A percentile compares a stretch with the other conserved stretches of the same genome.
phyloP scores from a whole-genome alignment of 2,329 filamentous ascomycete genomes.

The Paecilomyces dactylethromorphus region DNA sequence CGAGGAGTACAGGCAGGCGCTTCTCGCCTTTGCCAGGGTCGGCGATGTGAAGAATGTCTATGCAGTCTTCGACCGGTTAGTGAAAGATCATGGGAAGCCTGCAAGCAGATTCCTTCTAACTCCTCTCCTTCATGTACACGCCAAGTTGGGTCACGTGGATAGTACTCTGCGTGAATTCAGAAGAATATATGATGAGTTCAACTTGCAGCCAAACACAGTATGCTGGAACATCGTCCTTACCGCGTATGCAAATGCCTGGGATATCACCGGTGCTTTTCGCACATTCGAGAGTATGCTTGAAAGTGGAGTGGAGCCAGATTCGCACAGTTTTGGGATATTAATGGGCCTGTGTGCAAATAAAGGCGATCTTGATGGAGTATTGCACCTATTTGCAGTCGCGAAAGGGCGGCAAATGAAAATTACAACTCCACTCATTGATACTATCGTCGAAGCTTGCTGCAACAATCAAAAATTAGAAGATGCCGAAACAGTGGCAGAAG shows the following conservation, averaged over 20 bases:
- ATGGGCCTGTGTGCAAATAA: slow-evolving; percentile 64
- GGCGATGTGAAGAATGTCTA: slow-evolving; percentile 42
- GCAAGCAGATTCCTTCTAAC: slow-evolving; percentile 26
- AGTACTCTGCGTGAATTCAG: slow-evolving; percentile 57
- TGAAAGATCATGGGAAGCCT: slow-evolving; percentile 30
- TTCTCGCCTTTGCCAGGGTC: slow-evolving; percentile 38
- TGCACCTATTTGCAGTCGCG: slow-evolving; percentile 59
- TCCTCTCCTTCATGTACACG: slow-evolving; percentile 66
- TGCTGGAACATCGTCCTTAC: slow-evolving; percentile 75
- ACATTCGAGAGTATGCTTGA: slow-evolving; percentile 57
- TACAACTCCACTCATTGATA: slow-evolving; percentile 54
- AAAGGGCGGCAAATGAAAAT: slow-evolving; percentile 47
- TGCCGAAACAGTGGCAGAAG: slow-evolving; percentile 55
- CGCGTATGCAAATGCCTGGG: slow-evolving; percentile 59
- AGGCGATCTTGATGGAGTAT: slow-evolving; percentile 66
- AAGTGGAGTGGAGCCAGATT: slow-evolving; percentile 48
- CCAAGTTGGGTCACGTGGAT: slow-evolving; percentile 58
- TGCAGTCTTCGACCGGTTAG: slow-evolving; percentile 37
- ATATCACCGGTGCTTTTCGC: slow-evolving; percentile 59
- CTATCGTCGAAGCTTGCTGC: slow-evolving; percentile 63
- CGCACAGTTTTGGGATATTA: slow-evolving; percentile 62
- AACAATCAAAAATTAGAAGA: slow-evolving; percentile 48
- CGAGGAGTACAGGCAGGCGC: slow-evolving; percentile 26
- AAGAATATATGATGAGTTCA: slow-evolving; percentile 52
- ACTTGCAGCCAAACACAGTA: slow-evolving; percentile 49